Base-by-base conservation (phyloP, 371 early-diverging fungal genomes). In the Rhizopus microsporus region DNA sequence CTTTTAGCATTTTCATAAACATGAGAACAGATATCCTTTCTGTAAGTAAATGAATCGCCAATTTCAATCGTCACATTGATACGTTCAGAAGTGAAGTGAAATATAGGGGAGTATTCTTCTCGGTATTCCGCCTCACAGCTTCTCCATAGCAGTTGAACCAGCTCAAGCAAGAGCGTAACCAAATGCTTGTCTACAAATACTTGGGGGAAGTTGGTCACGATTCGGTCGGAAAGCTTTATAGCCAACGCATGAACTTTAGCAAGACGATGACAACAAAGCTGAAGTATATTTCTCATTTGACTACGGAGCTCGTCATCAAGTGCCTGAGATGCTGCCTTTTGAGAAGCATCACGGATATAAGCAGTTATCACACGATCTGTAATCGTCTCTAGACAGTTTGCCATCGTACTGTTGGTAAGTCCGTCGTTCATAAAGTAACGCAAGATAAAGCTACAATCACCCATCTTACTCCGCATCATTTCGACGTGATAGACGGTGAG, bases 351-450 rank as follows among this genome's bases (percentile, higher is more conserved):
- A 17, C 75, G 78, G 43, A 81, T 77, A 49, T 85, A 86, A 5
- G 77, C 74, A 37, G 60, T 64, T 9, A 77, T 67, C 1, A 80
- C 82, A 23, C 69, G 71, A 8, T 91, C 89, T 8, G 89, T 87
- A 49, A 96, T 89, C 13, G 75, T 79, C 60, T 93, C 91, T 12
- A 97, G 65, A 8, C 88, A 82, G 0, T 78, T 78, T 37, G 88
- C 82, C 47, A 93, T 66, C 1, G 86, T 85, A 16, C 88, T 86
- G 44, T 81, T 75, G 53, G 83, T 86, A 44, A 92, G 86, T 5
- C 93, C 89, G 46, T 91, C 84, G 66, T 95, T 94, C 75, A 84
- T 78, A 59, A 96, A 88, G 63, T 96, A 96, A 38, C 83, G 77
- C 31, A 93, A 65, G 35, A 94, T 80, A 49, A 80, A 83, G 8